Base-by-base conservation (phyloP, 2,329 filamentous ascomycete genomes). In the Pseudomassariella vexata region DNA sequence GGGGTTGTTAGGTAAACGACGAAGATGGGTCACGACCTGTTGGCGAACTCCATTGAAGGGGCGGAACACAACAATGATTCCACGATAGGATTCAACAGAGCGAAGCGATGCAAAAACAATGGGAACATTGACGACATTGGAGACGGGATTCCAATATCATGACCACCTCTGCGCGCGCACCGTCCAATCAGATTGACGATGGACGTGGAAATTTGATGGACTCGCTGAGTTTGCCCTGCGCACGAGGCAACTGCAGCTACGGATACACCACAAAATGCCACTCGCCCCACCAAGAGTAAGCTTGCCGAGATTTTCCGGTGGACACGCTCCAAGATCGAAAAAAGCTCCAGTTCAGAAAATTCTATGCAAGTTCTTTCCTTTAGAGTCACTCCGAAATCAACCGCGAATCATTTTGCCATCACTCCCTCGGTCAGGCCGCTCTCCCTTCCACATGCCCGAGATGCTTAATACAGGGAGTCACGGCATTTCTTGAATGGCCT, bases 401-500 rank as follows among this genome's bases (percentile, higher is more conserved):
- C n/a, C n/a, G n/a, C n/a, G n/a, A n/a, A n/a, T n/a, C n/a, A n/a
- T n/a, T n/a, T n/a, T n/a, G n/a, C n/a, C n/a, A n/a, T n/a, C n/a
- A n/a, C n/a, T n/a, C n/a, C n/a, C 18, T 15, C 23, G 20, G 8
- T 30, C 16, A 9, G 11, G 12, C 11, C n/a, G 19, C 28, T 15
- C 17, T 16, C 21, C 14, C 14, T 23, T 19, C 29, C 15, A 9
- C 29, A 19, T 23, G 29, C 29, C n/a, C 20, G 19, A 32, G 19
- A 10, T 32, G 29, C 14, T 32, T 18, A 22, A 15, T 32, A 11
- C 25, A 11, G n/a, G 20, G 22, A n/a, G 9, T 22, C n/a, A 14
- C 15, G 9, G 21, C 25, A 15, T 22, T n/a, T n/a, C 20, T 36
- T 41, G 38, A 32, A 41, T 47, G 44, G 43, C 40, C 41, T 39